These are phyloP conservation scores for Trichosporon coremiiforme DNA, from an alignment of 1,284 basidiomycete genomes.

Conservation along the genomic window DNA sequence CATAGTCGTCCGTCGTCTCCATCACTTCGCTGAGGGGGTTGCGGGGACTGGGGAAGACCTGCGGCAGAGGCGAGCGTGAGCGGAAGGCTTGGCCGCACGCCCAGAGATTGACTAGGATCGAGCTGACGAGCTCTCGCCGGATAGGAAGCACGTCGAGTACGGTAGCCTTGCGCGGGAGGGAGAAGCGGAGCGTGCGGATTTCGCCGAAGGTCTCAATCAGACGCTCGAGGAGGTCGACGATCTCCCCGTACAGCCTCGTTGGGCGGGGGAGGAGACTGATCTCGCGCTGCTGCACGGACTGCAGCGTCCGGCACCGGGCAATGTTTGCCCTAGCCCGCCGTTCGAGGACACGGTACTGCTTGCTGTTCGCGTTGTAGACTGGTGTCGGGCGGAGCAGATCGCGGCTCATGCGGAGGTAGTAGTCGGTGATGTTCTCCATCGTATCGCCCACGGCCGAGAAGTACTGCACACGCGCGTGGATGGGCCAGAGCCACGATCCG, in stretches of 20 bases:
- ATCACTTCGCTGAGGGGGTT: conserved; percentile 52
- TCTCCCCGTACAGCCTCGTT: conserved; percentile 52
- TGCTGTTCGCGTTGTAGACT: conserved; percentile 46
- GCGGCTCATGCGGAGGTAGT: conserved; percentile 52
- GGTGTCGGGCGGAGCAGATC: conserved; percentile 51
- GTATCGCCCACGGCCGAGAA: conserved; percentile 50
- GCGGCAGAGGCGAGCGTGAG: conserved; percentile 57
- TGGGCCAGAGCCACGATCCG: conserved; percentile 52
- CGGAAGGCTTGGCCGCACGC: conserved; percentile 57
- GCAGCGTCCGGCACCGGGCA: conserved; percentile 41
- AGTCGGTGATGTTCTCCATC: conserved; percentile 49
- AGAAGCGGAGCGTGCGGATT: conserved; percentile 55
- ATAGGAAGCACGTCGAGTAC: conserved; percentile 59
- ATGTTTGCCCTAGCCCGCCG: conserved; percentile 42
- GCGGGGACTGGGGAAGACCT: conserved; percentile 57
- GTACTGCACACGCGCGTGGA: conserved; percentile 55
- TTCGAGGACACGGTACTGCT: conserved; percentile 45
- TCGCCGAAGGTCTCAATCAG: conserved; percentile 55
- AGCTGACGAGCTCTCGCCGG: conserved; percentile 57
- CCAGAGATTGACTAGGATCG: conserved; percentile 58
- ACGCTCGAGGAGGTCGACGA: conserved; percentile 54
- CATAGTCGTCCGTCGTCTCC: conserved; percentile 50
- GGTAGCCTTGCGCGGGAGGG: conserved; percentile 52
- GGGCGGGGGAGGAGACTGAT: conserved; percentile 59
- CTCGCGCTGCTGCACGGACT: conserved; percentile 54